phyloP scores from a whole-genome alignment of 495 filamentous ascomycete species.

The Evernia prunastri region DNA sequence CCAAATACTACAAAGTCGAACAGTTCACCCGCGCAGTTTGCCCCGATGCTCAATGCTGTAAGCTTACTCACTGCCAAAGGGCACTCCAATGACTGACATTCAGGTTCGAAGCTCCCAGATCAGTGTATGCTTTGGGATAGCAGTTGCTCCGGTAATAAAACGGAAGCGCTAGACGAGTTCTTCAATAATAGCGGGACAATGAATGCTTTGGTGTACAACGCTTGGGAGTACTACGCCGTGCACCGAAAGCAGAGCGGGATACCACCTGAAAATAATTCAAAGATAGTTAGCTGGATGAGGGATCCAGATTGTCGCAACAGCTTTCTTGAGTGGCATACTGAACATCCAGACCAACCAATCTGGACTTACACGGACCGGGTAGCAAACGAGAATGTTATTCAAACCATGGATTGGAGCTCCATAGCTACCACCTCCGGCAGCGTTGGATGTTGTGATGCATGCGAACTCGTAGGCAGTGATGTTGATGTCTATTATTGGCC shows the following conservation, averaged over 20 bases:
- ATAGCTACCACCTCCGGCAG: not conserved
- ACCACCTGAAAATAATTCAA: not conserved
- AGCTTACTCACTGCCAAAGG: constrained; percentile 1
- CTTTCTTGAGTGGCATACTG: constrained; percentile 6
- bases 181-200: not conserved
- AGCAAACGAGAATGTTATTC: not conserved
- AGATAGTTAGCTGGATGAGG: constrained; percentile 7
- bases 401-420: not conserved
- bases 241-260: not conserved
- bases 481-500: constrained; percentile 16
- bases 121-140: not conserved
- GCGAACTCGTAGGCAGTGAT: not conserved
- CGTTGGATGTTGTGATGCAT: constrained; percentile 10
- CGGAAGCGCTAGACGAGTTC: not conserved
- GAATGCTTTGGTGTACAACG: not conserved
- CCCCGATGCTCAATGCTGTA: not conserved
- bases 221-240: not conserved
- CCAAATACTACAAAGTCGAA: not conserved
- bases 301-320: constrained; percentile 5
- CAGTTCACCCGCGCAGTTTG: not conserved
- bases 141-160: not conserved
- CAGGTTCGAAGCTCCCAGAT: not conserved
- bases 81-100: not conserved
- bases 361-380: not conserved
- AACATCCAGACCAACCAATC: constrained; percentile 4